Evolutionary conservation across 345 rosid species (phyloP), one percentile per base, ranked within the genome.

Genomic region (Eucalyptus curtisii): DNA sequence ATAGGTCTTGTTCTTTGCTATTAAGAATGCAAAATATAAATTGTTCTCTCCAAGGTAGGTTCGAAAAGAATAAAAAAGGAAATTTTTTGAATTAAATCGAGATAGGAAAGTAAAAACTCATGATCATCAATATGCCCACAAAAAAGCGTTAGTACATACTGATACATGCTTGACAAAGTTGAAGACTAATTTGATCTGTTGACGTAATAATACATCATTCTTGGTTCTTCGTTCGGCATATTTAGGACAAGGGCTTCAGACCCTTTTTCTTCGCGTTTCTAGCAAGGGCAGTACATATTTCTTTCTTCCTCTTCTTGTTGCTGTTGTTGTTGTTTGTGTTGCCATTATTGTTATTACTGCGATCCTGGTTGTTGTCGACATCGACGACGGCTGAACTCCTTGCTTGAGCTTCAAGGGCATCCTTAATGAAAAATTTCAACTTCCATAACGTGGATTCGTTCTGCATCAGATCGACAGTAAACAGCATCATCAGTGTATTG

Each of bases 231-330:
- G 86, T 52, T 24, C 31, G 57, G 50, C 40, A 64, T 13, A 50
- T 82, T 93, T 92, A 95, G 61, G 92, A 84, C n/a, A 93, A 85
- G 33, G 93, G 88, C 91, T 90, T 94, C 57, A 89, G 92, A 87
- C 92, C 92, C 92, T 86, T 95, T 89, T 92, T 94, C 93, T 92
- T 94, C 25, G 93, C 92, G 2, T 93, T 90, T 87, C 91, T 93
- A 57, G 91, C 92, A 61, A 92, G 88, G 24, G 92, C 95, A 86
- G 91, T 92, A 7, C 91, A 89, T 7, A 93, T 95, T 93, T 95
- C 96, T 87, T 90, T 91, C 87, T 92, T 93, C 25, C 92, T 90
- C 89, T 90, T 94, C 87, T 88, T 92, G 81, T 64, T 91, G 88
- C 86, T 88, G 42, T 85, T 84, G 52, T 42, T 80, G 64, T 50